Percentiles rank a stretch among this genome's conserved stretches.
Evolutionary conservation across 768 basidiomycete genomes (phyloP).

Genomic region (Omphalotus guepiniiformis): DNA sequence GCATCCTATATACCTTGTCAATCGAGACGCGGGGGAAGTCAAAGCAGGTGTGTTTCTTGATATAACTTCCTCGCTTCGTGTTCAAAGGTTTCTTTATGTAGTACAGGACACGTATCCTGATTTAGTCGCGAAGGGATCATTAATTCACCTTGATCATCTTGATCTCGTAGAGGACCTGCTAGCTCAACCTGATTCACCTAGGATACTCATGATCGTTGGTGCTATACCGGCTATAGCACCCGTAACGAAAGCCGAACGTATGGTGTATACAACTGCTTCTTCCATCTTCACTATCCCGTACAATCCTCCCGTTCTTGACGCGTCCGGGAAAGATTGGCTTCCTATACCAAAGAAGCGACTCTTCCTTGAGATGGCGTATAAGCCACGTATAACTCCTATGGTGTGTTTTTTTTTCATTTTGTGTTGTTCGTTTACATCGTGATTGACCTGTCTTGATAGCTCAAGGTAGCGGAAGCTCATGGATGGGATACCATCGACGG

Average conservation of each 20-base stretch:
- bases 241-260: conserved; percentile 23
- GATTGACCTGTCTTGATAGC: neutral
- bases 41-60: conserved; percentile 4
- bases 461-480: conserved; percentile 28
- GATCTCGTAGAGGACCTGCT: conserved; percentile 27
- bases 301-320: conserved; percentile 9
- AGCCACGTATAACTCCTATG: conserved; percentile 28
- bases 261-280: conserved; percentile 29
- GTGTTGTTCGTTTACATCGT: neutral
- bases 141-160: conserved; percentile 27
- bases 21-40: conserved; percentile 29
- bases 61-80: neutral
- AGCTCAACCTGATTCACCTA: conserved; percentile 17
- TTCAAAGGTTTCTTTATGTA: neutral
- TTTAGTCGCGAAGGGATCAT: conserved; percentile 13
- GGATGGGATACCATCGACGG: conserved; percentile 32
- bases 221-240: conserved; percentile 31
- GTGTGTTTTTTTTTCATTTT: neutral
- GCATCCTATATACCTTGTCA: conserved; percentile 40
- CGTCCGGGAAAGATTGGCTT: conserved; percentile 11
- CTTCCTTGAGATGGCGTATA: conserved; percentile 35
- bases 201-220: conserved; percentile 30
- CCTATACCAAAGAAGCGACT: conserved; percentile 26
- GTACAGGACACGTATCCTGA: conserved; percentile 24
- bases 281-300: conserved; percentile 29